A percentile compares a stretch with the other conserved stretches of the same genome.
phyloP scores from a whole-genome alignment of 345 rosid genomes.

The Firmiana major region DNA sequence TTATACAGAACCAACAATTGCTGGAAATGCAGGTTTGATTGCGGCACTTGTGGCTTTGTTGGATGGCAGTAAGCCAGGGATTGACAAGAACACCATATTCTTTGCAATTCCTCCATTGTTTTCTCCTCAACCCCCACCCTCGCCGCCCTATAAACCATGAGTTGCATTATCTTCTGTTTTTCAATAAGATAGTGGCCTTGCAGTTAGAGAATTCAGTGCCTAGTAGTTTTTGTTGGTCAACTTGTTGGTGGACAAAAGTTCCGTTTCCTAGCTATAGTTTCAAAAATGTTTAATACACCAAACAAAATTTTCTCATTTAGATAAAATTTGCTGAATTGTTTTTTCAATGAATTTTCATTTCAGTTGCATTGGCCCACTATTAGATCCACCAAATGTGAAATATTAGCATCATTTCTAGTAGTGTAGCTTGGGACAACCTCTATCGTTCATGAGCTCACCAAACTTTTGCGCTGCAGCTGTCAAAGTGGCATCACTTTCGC shows the following conservation, averaged over 20 bases:
- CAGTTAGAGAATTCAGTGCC: neutral
- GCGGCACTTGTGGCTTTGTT: conserved; percentile 86
- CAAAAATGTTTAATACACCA: neutral
- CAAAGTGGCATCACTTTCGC: conserved; percentile 44
- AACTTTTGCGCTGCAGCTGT: conserved; percentile 42
- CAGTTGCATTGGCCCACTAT: neutral
- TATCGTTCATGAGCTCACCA: conserved; percentile 19
- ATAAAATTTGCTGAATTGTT: neutral
- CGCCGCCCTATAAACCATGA: conserved; percentile 83
- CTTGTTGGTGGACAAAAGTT: neutral
- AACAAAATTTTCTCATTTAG: neutral
- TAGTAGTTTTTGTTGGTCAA: neutral
- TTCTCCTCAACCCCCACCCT: conserved; percentile 83
- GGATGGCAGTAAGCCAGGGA: conserved; percentile 49
- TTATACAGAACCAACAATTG: conserved; percentile 91
- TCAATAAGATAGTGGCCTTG: neutral
- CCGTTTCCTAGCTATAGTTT: neutral
- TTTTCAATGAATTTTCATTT: neutral
- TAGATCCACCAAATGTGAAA: neutral
- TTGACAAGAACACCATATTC: conserved; percentile 90
- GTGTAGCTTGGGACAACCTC: neutral
- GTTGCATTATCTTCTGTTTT: neutral
- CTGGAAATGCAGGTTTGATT: conserved; percentile 88
- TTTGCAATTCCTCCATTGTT: conserved; percentile 90
- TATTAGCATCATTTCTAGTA: neutral